phyloP scores from a whole-genome alignment of 2,329 filamentous ascomycete genomes.

The Fusarium nurragi region DNA sequence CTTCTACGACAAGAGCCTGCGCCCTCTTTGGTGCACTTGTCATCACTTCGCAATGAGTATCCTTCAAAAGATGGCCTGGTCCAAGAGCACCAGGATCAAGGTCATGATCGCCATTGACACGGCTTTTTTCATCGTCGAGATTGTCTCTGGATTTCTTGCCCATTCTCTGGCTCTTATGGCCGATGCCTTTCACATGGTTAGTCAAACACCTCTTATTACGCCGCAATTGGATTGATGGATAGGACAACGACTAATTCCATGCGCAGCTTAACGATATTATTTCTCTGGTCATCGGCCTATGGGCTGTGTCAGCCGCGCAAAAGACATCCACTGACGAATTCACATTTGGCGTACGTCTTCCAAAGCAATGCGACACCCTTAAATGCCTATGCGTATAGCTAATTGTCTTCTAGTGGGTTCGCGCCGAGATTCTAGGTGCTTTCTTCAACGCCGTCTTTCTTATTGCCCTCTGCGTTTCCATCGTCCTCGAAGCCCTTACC shows the following conservation, averaged over 20 bases:
- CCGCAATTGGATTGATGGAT: background rate
- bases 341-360: conserved; percentile 82
- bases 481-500: conserved; percentile 93
- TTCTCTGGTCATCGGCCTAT: conserved; percentile 89
- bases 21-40: conserved; percentile 19
- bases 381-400: conserved; percentile 22
- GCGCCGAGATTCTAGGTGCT: conserved; percentile 94
- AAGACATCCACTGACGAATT: conserved; percentile 89
- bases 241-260: conserved; percentile 20
- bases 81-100: conserved; percentile 90
- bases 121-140: conserved; percentile 88
- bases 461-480: conserved; percentile 94
- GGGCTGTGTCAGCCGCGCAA: conserved; percentile 91
- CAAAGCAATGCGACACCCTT: background rate
- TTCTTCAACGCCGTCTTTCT: conserved; percentile 98
- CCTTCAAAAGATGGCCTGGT: conserved; percentile 76
- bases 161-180: conserved; percentile 93
- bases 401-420: conserved; percentile 77
- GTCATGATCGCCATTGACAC: conserved; percentile 92
- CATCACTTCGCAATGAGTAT: conserved; percentile 43
- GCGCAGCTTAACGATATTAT: conserved; percentile 92
- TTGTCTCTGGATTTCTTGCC: conserved; percentile 85
- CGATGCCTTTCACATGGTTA: conserved; percentile 97
- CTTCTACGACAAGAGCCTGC: conserved; percentile 1
- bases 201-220: conserved; percentile 42